These are phyloP conservation scores for Ichthyophthirius multifiliis DNA, from an alignment of 169 alveolate genomes.

Conservation along the genomic window DNA sequence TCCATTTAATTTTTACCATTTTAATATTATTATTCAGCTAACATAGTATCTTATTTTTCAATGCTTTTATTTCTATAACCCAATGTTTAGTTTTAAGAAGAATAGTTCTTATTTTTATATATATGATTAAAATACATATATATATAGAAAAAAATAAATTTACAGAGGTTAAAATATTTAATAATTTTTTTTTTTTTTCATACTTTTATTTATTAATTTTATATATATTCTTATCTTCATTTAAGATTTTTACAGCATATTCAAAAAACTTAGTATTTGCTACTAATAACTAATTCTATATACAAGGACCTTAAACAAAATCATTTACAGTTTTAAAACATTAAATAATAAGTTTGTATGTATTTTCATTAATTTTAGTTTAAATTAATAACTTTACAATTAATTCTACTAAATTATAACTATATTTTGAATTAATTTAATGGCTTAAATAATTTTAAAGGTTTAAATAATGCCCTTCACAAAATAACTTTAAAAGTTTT, in stretches of 20 bases:
- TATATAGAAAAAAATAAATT: no score
- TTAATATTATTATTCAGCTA: no score
- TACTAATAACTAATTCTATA: constrained; percentile 12
- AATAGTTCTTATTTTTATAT: no score
- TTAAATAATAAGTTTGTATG: constrained; percentile 23
- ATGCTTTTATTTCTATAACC: no score
- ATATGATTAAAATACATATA: no score
- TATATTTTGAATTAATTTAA: constrained; percentile 19
- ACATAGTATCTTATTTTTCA: no score
- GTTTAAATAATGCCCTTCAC: constrained; percentile 37
- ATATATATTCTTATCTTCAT: constrained; percentile 32
- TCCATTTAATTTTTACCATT: no score
- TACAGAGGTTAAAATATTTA: no score
- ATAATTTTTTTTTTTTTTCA: background rate
- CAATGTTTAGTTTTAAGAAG: no score
- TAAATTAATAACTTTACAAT: constrained; percentile 9
- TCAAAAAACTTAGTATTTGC: constrained; percentile 35
- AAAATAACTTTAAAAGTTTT: constrained; percentile 18
- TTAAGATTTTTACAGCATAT: constrained; percentile 13
- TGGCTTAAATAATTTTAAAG: constrained; percentile 31
- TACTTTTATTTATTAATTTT: background rate
- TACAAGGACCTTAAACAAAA: constrained; percentile 39
- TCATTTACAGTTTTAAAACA: constrained; percentile 39
- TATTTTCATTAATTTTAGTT: constrained; percentile 8
- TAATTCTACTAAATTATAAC: constrained; percentile 6